A percentile compares a stretch with the other conserved stretches of the same genome.
Conservation (phyloP, 208 protist species). For the Leptomonas pyrrhocoris region DNA sequence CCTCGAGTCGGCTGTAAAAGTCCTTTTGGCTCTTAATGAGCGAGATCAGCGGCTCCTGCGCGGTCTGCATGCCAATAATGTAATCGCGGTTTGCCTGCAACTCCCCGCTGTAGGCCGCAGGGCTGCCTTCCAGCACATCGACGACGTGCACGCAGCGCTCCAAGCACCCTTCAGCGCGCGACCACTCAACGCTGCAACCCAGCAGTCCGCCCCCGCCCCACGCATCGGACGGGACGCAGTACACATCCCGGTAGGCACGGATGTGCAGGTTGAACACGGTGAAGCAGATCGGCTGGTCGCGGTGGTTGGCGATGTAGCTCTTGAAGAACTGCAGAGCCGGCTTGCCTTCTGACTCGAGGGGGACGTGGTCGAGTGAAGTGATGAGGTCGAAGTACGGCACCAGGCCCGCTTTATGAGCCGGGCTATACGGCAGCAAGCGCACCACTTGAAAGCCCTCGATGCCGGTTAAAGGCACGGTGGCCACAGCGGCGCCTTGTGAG, state of each 20-base stretch:
- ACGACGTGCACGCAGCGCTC: conserved; percentile 71
- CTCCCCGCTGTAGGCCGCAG: conserved; percentile 47
- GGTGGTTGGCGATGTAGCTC: conserved; percentile 46
- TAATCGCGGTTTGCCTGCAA: conserved; percentile 68
- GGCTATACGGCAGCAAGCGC: conserved; percentile 73
- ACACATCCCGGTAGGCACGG: conserved; percentile 64
- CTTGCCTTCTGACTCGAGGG: conserved; percentile 24
- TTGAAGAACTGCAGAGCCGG: conserved; percentile 57
- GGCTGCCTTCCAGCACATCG: conserved; percentile 59
- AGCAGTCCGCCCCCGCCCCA: conserved; percentile 71
- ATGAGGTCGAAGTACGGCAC: conserved; percentile 92
- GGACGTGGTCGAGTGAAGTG: conserved; percentile 60
- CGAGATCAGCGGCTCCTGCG: conserved; percentile 61
- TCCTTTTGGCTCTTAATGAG: conserved; percentile 68
- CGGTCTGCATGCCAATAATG: conserved; percentile 86
- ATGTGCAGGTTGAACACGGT: conserved; percentile 73
- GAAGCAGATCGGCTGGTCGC: conserved; percentile 50
- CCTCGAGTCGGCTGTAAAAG: conserved; percentile 64
- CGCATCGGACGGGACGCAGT: conserved; percentile 26
- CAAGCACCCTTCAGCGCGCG: conserved; percentile 27
- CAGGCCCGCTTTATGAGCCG: conserved; percentile 73
- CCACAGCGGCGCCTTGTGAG: conserved; percentile 4
- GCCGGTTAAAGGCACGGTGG: conserved; percentile 20
- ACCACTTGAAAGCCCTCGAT: conserved; percentile 83
- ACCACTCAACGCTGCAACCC: conserved; percentile 89